Base-by-base conservation (phyloP, 805 yeast species). In the Tetrapisispora phaffii region DNA sequence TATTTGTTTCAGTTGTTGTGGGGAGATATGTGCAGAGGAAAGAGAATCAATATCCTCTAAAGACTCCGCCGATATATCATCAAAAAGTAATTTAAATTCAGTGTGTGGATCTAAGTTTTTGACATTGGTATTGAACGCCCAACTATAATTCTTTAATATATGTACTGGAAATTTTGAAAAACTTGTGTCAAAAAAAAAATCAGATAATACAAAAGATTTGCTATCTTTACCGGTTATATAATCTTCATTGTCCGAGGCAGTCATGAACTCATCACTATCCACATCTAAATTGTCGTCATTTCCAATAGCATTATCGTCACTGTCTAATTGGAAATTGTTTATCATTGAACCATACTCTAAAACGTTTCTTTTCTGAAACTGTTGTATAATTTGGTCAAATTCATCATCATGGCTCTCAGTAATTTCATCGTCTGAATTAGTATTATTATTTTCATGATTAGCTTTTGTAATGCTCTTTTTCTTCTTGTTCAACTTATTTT, bases 31-130 rank as follows among this genome's bases (percentile, higher is more conserved):
- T 2, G 80, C 69, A 0, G 89, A 78, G 0, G 88, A 75, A n/a
- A 86, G 76, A 1, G 84, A 73, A 53, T 82, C 83, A 0, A 86
- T 88, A 60, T 84, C 90, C 44, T 80, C 82, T 17, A 84, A 71
- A 0, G 85, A 78, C 36, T 79, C 83, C 7, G 72, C 58, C 1
- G 88, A 79, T 15, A 85, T 61, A 53, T 80, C 79, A 13, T 90
- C 94, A 64, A 86, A 84, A 42, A 86, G 64, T 48, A 72, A 68
- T 46, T 75, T 75, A 55, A 82, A 79, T 57, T 86, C 95, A 34
- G 75, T 74, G 54, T 86, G 94, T 1, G 90, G 83, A 57, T 85
- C 90, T 38, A 86, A 66, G 46, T 73, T 73, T 4, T 72, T 62
- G 46, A 60, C 53, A 47, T 61, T 65, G 9, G 44, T 42, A 26